A percentile compares a stretch with the other conserved stretches of the same genome.
Conservation (phyloP, 2,329 filamentous ascomycete genomes). For the Aspergillus amoenus region DNA sequence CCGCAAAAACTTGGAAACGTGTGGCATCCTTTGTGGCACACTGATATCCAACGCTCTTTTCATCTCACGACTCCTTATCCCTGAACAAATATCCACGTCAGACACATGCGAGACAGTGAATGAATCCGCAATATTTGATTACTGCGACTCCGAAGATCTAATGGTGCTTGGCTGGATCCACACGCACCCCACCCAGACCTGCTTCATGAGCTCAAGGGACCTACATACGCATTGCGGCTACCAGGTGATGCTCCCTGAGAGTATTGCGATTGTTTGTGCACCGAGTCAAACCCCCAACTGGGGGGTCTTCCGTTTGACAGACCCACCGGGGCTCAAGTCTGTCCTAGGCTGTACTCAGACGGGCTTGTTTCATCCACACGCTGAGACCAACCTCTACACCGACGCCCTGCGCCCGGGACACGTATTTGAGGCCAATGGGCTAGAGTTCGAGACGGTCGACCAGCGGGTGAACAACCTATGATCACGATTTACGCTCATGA, state of each 20-base stretch:
- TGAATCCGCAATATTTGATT: constrained; percentile 80
- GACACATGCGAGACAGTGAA: constrained; percentile 96
- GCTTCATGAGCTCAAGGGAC: constrained; percentile 95
- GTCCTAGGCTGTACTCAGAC: constrained; percentile 75
- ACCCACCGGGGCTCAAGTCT: constrained; percentile 85
- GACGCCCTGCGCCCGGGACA: constrained; percentile 70
- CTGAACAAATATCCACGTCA: constrained; percentile 82
- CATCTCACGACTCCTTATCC: constrained; percentile 82
- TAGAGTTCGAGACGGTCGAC: constrained; percentile 69
- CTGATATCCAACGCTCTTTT: constrained; percentile 92
- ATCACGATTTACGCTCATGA: not conserved
- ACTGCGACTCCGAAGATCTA: constrained; percentile 79
- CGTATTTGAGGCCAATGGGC: constrained; percentile 65
- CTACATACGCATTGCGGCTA: constrained; percentile 92
- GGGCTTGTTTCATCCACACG: constrained; percentile 81
- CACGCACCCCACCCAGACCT: constrained; percentile 93
- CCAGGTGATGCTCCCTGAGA: constrained; percentile 94
- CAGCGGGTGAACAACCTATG: constrained; percentile 40
- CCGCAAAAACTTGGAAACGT: constrained; percentile 80
- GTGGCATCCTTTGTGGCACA: constrained; percentile 88
- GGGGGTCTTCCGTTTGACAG: constrained; percentile 89
- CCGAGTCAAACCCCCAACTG: constrained; percentile 73
- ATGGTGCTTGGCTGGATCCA: constrained; percentile 96
- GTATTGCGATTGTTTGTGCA: constrained; percentile 94
- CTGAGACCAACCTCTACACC: constrained; percentile 72